phyloP scores from a whole-genome alignment of 257 asterid species.

The Verbascum thapsus region DNA sequence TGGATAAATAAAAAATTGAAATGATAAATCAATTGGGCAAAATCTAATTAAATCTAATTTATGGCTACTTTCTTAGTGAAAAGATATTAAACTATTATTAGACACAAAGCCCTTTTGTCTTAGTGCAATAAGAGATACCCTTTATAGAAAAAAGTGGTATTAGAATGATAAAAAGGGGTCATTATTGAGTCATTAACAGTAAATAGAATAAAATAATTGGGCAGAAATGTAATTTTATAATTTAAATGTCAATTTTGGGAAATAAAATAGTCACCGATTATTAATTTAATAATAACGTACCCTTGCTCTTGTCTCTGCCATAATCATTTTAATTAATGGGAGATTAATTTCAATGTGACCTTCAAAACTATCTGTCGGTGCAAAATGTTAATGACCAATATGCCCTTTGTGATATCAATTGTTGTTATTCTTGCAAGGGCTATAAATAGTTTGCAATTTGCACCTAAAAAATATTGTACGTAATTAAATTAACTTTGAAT shows the following conservation, averaged over 20 bases:
- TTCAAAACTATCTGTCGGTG: conserved; percentile 22
- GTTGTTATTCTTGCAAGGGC: background rate
- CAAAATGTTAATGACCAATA: conserved; percentile 14
- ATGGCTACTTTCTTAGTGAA: too few relatives aligned
- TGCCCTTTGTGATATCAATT: conserved; percentile 1
- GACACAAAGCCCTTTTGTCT: background rate
- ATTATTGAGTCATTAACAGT: background rate
- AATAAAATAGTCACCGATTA: conserved; percentile 31
- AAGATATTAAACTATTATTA: too few relatives aligned
- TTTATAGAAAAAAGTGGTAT: background rate
- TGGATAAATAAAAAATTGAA: too few relatives aligned
- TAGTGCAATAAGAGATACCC: background rate
- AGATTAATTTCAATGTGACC: conserved; percentile 36
- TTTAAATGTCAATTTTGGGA: conserved; percentile 42
- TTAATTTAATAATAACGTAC: conserved; percentile 17
- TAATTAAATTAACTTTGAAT: too few relatives aligned
- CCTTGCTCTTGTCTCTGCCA: conserved; percentile 18
- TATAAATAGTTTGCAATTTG: background rate
- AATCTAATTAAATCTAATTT: too few relatives aligned
- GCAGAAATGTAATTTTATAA: conserved; percentile 17
- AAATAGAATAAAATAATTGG: conserved; percentile 6
- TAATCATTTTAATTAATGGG: background rate
- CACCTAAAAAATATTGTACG: background rate
- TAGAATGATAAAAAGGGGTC: background rate
- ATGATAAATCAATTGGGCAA: too few relatives aligned